Evolutionary conservation across 805 yeast species (phyloP).

Genomic region (Wickerhamomyces kurtzmanii): DNA sequence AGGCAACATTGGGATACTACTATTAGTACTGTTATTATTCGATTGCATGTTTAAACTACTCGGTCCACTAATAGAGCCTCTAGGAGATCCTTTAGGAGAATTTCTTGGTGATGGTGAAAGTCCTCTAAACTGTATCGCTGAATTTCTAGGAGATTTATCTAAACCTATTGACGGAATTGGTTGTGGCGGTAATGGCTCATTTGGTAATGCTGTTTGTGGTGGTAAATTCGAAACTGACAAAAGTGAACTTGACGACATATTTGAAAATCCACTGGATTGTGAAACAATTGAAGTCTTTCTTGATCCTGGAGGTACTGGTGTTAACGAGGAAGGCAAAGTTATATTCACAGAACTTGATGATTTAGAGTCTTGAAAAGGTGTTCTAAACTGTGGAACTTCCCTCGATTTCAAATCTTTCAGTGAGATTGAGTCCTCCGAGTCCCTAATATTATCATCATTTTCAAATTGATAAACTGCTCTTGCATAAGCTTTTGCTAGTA

Average conservation of each 20-base stretch:
- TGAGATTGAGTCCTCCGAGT: constrained; percentile 1
- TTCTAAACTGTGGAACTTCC: constrained; percentile 49
- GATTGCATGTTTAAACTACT: too few species aligned
- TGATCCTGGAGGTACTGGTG: constrained; percentile 14
- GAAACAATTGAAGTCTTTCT: constrained; percentile 29
- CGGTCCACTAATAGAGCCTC: constrained; percentile 34
- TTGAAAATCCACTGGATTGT: constrained; percentile 18
- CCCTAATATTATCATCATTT: constrained; percentile 4
- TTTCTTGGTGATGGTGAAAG: constrained; percentile 9
- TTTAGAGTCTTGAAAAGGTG: constrained; percentile 54
- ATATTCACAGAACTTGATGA: constrained; percentile 7
- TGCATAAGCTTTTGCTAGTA: constrained; percentile 56
- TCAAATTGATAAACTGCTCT: constrained; percentile 32
- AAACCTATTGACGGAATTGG: constrained; percentile 2
- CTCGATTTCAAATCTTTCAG: constrained; percentile 2
- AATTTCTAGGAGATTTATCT: constrained; percentile 4
- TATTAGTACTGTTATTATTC: too few species aligned
- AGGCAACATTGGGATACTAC: too few species aligned
- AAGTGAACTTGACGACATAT: constrained; percentile 16
- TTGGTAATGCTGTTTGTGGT: constrained; percentile 47
- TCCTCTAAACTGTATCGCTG: constrained; percentile 4
- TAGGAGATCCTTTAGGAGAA: constrained; percentile 26
- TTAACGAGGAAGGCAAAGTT: constrained; percentile 2
- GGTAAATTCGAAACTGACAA: constrained; percentile 31
- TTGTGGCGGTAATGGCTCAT: constrained; percentile 32